These are phyloP conservation scores for Acidiella bohemica DNA, from an alignment of 495 filamentous ascomycete species.

Conservation along the genomic window DNA sequence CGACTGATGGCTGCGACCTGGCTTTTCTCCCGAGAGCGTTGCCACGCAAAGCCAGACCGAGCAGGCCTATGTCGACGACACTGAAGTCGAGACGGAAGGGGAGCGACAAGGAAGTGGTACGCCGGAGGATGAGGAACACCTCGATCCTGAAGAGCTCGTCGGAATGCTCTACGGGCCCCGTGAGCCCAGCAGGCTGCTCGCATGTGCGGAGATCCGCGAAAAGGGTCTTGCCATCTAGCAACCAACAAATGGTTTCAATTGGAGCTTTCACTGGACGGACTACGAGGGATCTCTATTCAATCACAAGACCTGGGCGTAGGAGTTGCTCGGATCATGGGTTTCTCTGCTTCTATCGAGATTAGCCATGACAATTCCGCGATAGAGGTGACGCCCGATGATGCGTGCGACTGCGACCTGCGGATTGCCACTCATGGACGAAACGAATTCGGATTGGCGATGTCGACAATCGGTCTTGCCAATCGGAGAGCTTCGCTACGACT, in stretches of 20 bases:
- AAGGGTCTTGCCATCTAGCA: conserved; percentile 2
- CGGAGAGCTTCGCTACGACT: too few species aligned
- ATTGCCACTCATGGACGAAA: too few species aligned
- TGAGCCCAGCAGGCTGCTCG: background rate
- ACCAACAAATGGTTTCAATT: background rate
- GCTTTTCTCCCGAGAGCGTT: conserved; percentile 1
- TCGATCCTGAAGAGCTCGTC: conserved; percentile 2
- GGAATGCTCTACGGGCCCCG: conserved; percentile 4
- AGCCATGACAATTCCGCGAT: too few species aligned
- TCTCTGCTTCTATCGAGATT: too few species aligned
- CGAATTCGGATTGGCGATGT: too few species aligned
- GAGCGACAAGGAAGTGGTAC: background rate
- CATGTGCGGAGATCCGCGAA: background rate
- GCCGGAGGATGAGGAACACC: background rate
- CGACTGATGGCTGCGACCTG: background rate
- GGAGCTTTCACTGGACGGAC: conserved; percentile 2
- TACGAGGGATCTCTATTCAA: background rate
- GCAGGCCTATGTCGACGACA: background rate
- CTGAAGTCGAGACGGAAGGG: background rate
- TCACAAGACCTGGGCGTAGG: background rate
- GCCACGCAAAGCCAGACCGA: conserved; percentile 1
- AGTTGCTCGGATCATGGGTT: too few species aligned
- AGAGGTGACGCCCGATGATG: too few species aligned
- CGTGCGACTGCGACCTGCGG: too few species aligned
- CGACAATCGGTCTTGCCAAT: too few species aligned